Percentiles rank a stretch among this genome's conserved stretches.
phyloP scores from a whole-genome alignment of 2,329 filamentous ascomycete genomes.

The Xylariaceae sp. region DNA sequence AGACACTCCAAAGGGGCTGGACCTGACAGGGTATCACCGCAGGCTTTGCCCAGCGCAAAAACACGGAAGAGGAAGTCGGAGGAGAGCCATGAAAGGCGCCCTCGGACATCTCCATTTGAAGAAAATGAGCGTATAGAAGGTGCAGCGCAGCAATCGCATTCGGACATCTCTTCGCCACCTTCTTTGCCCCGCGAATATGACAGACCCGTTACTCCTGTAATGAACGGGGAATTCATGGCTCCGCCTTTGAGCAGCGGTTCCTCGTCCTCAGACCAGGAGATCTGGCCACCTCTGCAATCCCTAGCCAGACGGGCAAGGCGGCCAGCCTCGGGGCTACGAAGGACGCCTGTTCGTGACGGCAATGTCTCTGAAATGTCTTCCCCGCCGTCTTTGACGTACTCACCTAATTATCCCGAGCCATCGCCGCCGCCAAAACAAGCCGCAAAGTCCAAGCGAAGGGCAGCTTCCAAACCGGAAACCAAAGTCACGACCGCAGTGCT shows the following conservation, averaged over 20 bases:
- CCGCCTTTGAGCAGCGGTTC: slow-evolving; percentile 59
- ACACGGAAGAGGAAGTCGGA: slow-evolving; percentile 61
- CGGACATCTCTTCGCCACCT: slow-evolving; percentile 29
- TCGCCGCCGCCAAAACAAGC: slow-evolving; percentile 34
- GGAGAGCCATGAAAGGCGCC: slow-evolving; percentile 44
- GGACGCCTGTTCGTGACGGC: slow-evolving; percentile 44
- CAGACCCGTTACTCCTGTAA: slow-evolving; percentile 44
- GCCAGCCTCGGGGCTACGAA: slow-evolving; percentile 31
- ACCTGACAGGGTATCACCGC: slow-evolving; percentile 28
- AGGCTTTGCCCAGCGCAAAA: slow-evolving; percentile 39
- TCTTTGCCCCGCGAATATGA: slow-evolving; percentile 28
- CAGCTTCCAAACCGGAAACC: slow-evolving; percentile 41
- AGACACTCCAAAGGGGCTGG: slow-evolving; percentile 36
- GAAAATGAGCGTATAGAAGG: slow-evolving; percentile 22
- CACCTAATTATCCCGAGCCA: slow-evolving; percentile 55
- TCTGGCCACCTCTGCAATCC: slow-evolving; percentile 56
- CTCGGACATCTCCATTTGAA: slow-evolving; percentile 41
- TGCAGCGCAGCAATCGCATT: slow-evolving; percentile 29
- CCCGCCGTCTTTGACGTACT: slow-evolving; percentile 68
- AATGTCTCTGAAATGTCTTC: slow-evolving; percentile 61
- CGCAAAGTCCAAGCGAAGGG: slow-evolving; percentile 38
- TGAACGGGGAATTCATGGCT: slow-evolving; percentile 54
- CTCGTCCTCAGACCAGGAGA: slow-evolving; percentile 45
- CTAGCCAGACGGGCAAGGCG: slow-evolving; percentile 48
- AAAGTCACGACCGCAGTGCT: slow-evolving; percentile 59